Evolutionary conservation across 106 monocot genomes (phyloP).

Genomic region (Chionographis japonica): DNA sequence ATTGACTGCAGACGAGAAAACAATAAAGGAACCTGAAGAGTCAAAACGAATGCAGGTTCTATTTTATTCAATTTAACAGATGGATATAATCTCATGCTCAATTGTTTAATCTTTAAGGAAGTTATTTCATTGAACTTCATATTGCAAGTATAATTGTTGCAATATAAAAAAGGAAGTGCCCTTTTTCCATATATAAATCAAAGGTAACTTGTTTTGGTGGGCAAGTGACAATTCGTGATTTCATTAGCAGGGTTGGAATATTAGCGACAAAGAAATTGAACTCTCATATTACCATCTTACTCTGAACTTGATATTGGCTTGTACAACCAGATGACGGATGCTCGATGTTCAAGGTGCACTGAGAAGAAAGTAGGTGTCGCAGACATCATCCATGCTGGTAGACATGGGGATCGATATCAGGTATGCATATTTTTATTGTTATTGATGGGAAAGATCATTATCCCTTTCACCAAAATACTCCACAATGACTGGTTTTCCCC

Average conservation of each 20-base stretch:
- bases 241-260: background rate
- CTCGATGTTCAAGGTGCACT: constrained; percentile 65
- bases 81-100: background rate
- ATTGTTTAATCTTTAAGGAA: too few relatives aligned
- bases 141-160: background rate
- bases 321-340: constrained; percentile 86
- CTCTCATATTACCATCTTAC: background rate
- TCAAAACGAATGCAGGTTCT: constrained; percentile 76
- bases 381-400: constrained; percentile 86
- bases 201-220: background rate
- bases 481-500: too few relatives aligned
- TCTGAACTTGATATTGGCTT: background rate
- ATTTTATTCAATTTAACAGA: background rate
- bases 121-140: background rate
- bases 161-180: background rate
- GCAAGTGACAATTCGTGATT: too few relatives aligned
- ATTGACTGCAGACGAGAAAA: constrained; percentile 65
- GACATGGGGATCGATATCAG: constrained; percentile 90
- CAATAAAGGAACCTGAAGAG: constrained; percentile 74
- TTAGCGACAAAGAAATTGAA: background rate
- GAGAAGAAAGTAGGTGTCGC: constrained; percentile 89
- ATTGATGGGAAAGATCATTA: background rate
- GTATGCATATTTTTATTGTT: constrained; percentile 15
- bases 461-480: background rate
- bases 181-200: too few relatives aligned